Evolutionary conservation across 176 grass and related monocot genomes (phyloP).

Genomic region (Musa itinerans): DNA sequence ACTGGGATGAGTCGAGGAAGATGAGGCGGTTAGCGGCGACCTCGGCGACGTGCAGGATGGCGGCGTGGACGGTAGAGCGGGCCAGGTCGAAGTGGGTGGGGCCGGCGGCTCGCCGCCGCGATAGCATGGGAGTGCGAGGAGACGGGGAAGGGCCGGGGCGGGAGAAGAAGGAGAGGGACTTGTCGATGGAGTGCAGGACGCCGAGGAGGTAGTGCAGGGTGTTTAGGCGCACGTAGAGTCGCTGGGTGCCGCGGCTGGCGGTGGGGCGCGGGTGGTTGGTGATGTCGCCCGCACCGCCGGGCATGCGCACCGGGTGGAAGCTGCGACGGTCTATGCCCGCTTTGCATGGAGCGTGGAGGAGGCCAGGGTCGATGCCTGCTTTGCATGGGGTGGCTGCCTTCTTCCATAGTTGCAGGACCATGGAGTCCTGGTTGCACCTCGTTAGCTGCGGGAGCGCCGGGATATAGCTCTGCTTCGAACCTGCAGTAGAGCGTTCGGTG

Average conservation of each 20-base stretch:
- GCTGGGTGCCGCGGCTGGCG: constrained; percentile 79
- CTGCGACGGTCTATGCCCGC: not conserved
- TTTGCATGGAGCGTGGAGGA: not conserved
- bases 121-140: not conserved
- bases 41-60: constrained; percentile 34
- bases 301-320: not conserved
- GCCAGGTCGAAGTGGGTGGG: constrained; percentile 4
- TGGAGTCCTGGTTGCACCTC: constrained; percentile 77
- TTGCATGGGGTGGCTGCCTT: constrained; percentile 56
- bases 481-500: constrained; percentile 8
- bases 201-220: constrained; percentile 66
- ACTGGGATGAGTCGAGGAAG: constrained; percentile 59
- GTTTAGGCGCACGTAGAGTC: constrained; percentile 81
- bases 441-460: constrained; percentile 61
- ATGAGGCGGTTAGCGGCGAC: constrained; percentile 61
- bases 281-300: constrained; percentile 18
- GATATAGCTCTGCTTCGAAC: constrained; percentile 56
- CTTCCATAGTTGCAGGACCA: constrained; percentile 66
- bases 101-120: constrained; percentile 1
- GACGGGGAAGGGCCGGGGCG: not conserved
- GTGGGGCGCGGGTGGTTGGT: constrained; percentile 52
- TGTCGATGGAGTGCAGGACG: constrained; percentile 43
- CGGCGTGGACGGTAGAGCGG: not conserved
- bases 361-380: constrained; percentile 17
- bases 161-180: constrained; percentile 37